Evolutionary conservation across 169 alveolate genomes (phyloP), one percentile per base, ranked within the genome.

Genomic region (Plasmodium ovale): DNA sequence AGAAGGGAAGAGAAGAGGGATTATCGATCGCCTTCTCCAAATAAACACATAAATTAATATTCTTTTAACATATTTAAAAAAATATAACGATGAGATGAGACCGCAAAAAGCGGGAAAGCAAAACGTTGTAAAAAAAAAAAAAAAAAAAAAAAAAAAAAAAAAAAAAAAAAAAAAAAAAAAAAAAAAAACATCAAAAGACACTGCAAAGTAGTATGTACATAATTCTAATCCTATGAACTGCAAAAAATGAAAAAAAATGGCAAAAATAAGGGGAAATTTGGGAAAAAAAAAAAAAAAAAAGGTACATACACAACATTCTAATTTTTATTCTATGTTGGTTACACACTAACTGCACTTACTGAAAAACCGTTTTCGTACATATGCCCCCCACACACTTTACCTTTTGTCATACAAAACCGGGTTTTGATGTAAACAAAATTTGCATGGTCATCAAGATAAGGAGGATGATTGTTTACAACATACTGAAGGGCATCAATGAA

Each of bases 31-130:
- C n/a, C n/a, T n/a, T 16, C 27, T 64, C 27, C 35, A 64, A 31
- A 64, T 12, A 64, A n/a, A 64, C 23, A 64, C 19, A 65, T 23
- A 64, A 1, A 64, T n/a, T 29, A n/a, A 64, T 35, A 64, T 51
- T 6, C 21, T 10, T 51, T 10, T 51, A 51, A n/a, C 3, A 7
- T 51, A n/a, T 51, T 10, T 35, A 64, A 3, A 65, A n/a, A 65
- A 12, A 37, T 39, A 9, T 9, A 39, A 39, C 21, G 21, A 54
- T 54, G 25, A 3, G 9, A 39, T 39, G 5, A 9, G 51, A 9
- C 51, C 9, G 51, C 9, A 39, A 39, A 6, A 39, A 6, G 51
- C 9, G 51, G 51, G 51, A 39, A 6, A 39, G n/a, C 16, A 47
- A 47, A 54, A n/a, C 25, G 2, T 29, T 31, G 3, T n/a, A 27